Base-by-base conservation (phyloP, 2,329 filamentous ascomycete species). In the Microascus cirrosus region DNA sequence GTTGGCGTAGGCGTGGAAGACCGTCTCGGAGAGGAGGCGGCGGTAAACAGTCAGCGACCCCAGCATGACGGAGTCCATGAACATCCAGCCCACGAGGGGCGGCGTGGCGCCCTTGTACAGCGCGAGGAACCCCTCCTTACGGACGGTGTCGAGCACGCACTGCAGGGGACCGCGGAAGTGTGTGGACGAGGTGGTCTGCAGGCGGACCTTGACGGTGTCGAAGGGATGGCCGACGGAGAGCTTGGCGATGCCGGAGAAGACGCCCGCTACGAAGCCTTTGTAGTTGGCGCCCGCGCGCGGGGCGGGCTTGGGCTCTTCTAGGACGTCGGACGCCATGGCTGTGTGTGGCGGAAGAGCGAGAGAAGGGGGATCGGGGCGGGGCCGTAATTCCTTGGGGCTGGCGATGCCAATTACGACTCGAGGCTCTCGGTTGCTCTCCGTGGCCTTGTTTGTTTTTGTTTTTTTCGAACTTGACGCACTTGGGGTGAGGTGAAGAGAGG, bases 11-110 rank as follows among this genome's bases (percentile, higher is more conserved):
- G 51, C 39, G 18, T 25, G 39, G 73, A 94, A 96, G 65, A 96
- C 74, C 64, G 90, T 81, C 67, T 94, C 86, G 62, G 88, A 86
- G 18, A 97, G 77, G 53, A 96, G 71, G 54, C 89, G 86, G 42
- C 93, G 88, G 75, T 97, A 97, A 55, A 95, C 81, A 25, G 89
- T 95, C 63, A 99, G 77, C 20, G 89, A 95, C 50, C 94, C 94
- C 36, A 97, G 81, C 92, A 97, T 96, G 60, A 86, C 70, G 50
- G 76, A 81, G 75, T 99, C 94, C 93, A 97, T 97, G 67, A 95
- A 90, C 88, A 97, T 96, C 94, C 94, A 97, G 65, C 94, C 94
- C 56, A 96, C 84, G 54, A 97, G 77, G 56, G 94, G 94, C 58
- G 93, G 93, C 32, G 89, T 90, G 12, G 91, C 91, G 65, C 93